Base-by-base conservation (phyloP, 441 rosid species). In the Francoa sonchifolia region DNA sequence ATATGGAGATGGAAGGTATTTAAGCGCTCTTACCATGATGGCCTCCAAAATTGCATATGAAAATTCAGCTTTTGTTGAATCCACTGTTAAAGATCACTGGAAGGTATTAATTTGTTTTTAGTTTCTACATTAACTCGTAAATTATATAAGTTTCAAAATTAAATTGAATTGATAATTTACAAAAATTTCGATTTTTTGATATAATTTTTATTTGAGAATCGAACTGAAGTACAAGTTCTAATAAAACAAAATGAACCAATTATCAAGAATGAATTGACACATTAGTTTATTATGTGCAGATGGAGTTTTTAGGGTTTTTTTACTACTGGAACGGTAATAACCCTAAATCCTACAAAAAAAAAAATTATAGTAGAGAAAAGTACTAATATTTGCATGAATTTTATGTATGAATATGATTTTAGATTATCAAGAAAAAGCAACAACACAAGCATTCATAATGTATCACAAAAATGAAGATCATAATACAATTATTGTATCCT, bases 291-390 rank as follows among this genome's bases (percentile, higher is more conserved):
- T 5, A 17, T 18, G 23, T 31, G 63, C 75, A 73, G 80, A 80
- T 75, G 84, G 82, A 75, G 42, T 73, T 61, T 48, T 36, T 83
- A 64, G 82, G 80, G 23, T 62, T 60, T 26, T 39, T 42, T 48
- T 69, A 77, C 61, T 73, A 43, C 44, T 80, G 87, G 90, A 75
- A 84, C 33, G 85, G 90, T 84, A 66, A 22, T 50, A 17, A 35
- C 7, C 11, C 0, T 14, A 23, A 23, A 3, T 23, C 27, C 27
- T 23, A 23, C 7, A 7, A 3, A 3, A 23, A 23, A 23, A 23
- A 23, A 16, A 5, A 2, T 20, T 39, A 3, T 38, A n/a, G n/a
- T n/a, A n/a, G n/a, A n/a, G n/a, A n/a, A n/a, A n/a, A n/a, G n/a
- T n/a, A n/a, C n/a, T n/a, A n/a, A n/a, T n/a, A n/a, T n/a, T n/a